Base-by-base conservation (phyloP, 2,329 filamentous ascomycete species). In the Pseudogymnoascus sp. region DNA sequence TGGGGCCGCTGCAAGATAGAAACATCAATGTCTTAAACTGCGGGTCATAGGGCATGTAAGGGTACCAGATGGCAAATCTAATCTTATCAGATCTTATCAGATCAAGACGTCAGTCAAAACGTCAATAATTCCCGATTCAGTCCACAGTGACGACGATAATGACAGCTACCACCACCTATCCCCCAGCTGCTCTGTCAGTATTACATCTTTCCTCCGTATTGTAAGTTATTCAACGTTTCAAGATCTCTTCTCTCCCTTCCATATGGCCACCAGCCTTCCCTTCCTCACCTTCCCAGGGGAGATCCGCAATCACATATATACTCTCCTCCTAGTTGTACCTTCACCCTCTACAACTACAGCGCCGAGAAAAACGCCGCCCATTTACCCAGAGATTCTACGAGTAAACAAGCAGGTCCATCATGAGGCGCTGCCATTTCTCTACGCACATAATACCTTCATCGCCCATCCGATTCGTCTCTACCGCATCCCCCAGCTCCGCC, bases 301-400 rank as follows among this genome's bases (percentile, higher is more conserved):
- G 65, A 75, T 88, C 3, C 77, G 79, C 35, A 80, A 85, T 59
- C 77, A 86, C 67, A 80, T 88, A 30, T 81, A 71, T 63, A n/a
- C 37, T 13, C 28, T 64, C 13, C 66, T 71, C 35, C 66, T 70
- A n/a, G 39, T 69, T 18, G 10, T 70, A 5, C 67, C 66, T 23
- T 18, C 61, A 1, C 39, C 65, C 3, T 67, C 65, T 3, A 61
- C 48, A 7, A 61, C 60, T 4, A 59, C 60, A 45, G 58, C 57
- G 2, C 59, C 68, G 13, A 61, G 62, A 6, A 58, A 45, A 23
- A 62, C 65, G 23, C 60, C 63, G 21, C 61, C 61, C 13, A 69
- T 79, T 18, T 67, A 74, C 62, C 71, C 75, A 9, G 67, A 69
- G 34, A 69, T 79, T 33, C 70, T 79, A 0, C 66, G 63, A 2